Evolutionary conservation across 352 stramenopile species (phyloP).

Genomic region (Plasmopara halstedii): DNA sequence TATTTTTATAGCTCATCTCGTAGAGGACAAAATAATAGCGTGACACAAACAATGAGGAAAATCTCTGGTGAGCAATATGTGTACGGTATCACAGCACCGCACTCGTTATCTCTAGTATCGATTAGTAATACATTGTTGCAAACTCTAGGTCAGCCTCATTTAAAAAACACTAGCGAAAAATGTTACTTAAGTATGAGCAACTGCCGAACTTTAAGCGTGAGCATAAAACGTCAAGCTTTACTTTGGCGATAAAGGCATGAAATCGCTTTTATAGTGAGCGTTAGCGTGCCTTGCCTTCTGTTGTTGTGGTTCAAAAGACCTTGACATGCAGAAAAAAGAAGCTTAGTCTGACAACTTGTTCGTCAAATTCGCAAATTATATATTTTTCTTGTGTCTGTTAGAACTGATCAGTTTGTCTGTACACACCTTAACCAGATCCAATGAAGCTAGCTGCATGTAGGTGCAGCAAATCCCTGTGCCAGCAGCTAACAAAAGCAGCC

Average conservation of each 20-base stretch:
- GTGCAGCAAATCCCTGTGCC: slow-evolving; percentile 46
- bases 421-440: slow-evolving; percentile 39
- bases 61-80: slow-evolving; percentile 31
- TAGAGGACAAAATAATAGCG: not conserved
- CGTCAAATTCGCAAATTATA: slow-evolving; percentile 7
- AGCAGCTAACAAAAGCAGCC: slow-evolving; percentile 27
- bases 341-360: slow-evolving; percentile 1
- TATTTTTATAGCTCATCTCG: slow-evolving; percentile 6
- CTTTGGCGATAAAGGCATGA: too few species aligned
- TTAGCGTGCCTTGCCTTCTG: too few species aligned
- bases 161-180: slow-evolving; percentile 34
- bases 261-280: too few species aligned
- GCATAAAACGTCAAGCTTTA: too few species aligned
- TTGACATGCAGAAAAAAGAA: not conserved
- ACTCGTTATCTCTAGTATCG: slow-evolving; percentile 1
- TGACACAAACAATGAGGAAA: slow-evolving; percentile 32
- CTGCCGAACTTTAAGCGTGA: too few species aligned
- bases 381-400: slow-evolving; percentile 28
- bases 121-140: too few species aligned
- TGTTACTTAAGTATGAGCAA: slow-evolving; percentile 28
- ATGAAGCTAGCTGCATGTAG: slow-evolving; percentile 46
- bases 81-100: slow-evolving; percentile 48
- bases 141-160: slow-evolving; percentile 32
- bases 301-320: slow-evolving; percentile 11
- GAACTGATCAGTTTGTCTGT: slow-evolving; percentile 9